Evolutionary conservation across 2,329 filamentous ascomycete species (phyloP).

Genomic region (Tolypocladium inflatum): DNA sequence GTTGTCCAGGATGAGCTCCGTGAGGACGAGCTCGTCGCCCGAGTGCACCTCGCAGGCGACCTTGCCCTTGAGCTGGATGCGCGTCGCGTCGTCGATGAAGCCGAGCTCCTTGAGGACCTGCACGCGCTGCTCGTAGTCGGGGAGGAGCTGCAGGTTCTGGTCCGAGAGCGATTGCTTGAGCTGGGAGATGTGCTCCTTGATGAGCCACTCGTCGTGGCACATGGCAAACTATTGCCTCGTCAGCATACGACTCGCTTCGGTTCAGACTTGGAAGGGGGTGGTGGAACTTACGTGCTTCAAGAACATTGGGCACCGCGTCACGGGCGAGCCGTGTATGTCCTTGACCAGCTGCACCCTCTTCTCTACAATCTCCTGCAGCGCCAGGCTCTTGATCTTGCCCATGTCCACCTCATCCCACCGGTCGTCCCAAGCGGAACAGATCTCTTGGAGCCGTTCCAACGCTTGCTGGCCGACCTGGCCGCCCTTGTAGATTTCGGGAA

Average conservation of each 20-base stretch:
- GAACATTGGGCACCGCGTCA: slow-evolving; percentile 65
- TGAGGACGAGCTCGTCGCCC: slow-evolving; percentile 90
- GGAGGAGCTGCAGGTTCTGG: slow-evolving; percentile 89
- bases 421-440: slow-evolving; percentile 67
- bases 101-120: slow-evolving; percentile 83
- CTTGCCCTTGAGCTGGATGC: slow-evolving; percentile 94
- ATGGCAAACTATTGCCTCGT: slow-evolving; percentile 64
- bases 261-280: background rate
- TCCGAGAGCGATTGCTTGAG: slow-evolving; percentile 86
- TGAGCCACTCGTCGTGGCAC: slow-evolving; percentile 93
- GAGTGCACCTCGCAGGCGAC: slow-evolving; percentile 98
- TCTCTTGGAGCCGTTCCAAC: slow-evolving; percentile 56
- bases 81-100: slow-evolving; percentile 79
- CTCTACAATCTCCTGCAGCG: slow-evolving; percentile 69
- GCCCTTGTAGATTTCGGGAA: slow-evolving; percentile 48
- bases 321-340: slow-evolving; percentile 54
- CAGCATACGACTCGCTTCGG: background rate
- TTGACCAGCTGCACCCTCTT: slow-evolving; percentile 56
- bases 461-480: slow-evolving; percentile 42
- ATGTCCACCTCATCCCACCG: slow-evolving; percentile 82
- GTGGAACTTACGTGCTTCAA: slow-evolving; percentile 69
- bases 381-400: slow-evolving; percentile 70
- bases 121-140: slow-evolving; percentile 93
- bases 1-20: slow-evolving; percentile 93
- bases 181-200: slow-evolving; percentile 85